Percentiles rank a stretch among this genome's conserved stretches.
Conservation (phyloP, 306 rosid species). For the Citrullus mucosospermus region DNA sequence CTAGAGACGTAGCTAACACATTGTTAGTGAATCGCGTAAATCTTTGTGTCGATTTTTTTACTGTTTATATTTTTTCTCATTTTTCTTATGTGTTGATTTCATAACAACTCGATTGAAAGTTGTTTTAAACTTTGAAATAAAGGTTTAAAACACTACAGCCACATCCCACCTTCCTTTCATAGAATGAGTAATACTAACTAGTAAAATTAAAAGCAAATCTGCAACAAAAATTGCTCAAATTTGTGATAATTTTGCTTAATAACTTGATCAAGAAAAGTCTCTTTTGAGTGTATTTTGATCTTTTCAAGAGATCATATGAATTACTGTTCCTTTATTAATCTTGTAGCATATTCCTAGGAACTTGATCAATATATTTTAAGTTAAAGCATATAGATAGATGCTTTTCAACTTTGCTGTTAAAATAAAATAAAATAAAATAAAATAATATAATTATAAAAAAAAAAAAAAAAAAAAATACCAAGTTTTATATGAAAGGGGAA, state of each 20-base stretch:
- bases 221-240: not conserved
- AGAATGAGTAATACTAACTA: not conserved
- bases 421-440: not conserved
- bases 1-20: too few relatives aligned
- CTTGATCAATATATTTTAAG: not conserved
- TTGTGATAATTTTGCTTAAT: not conserved
- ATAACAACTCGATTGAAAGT: too few relatives aligned
- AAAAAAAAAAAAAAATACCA: not conserved
- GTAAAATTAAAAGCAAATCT: not conserved
- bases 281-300: not conserved
- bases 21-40: too few relatives aligned
- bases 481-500: not conserved
- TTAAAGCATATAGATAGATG: not conserved
- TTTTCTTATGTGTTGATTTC: too few relatives aligned
- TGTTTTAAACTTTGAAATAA: too few relatives aligned
- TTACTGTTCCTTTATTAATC: not conserved
- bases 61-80: too few relatives aligned
- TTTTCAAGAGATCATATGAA: constrained; percentile 1
- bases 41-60: too few relatives aligned
- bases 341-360: not conserved
- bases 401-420: not conserved
- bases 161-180: not conserved
- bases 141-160: too few relatives aligned
- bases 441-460: not conserved
- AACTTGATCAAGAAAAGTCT: not conserved